These are phyloP conservation scores for Senna tora DNA, from an alignment of 306 rosid genomes.

Conservation along the genomic window DNA sequence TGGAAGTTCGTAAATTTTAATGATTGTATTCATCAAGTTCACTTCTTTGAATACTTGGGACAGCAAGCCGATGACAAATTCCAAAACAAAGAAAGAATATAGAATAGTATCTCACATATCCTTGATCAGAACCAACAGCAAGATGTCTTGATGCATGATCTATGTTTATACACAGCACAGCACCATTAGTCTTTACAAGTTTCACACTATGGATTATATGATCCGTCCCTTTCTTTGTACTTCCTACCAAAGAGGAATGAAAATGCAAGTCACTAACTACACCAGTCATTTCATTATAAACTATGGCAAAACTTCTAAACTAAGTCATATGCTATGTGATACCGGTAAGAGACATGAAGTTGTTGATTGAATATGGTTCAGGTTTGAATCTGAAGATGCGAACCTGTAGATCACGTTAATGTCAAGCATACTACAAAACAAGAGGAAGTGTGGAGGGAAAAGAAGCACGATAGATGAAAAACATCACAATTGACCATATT, in stretches of 20 bases:
- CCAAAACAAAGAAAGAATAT: background rate
- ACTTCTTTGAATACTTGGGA: slow-evolving; percentile 10
- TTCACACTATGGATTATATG: slow-evolving; percentile 68
- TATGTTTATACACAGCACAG: slow-evolving; percentile 57
- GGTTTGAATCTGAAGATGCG: slow-evolving; percentile 81
- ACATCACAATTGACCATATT: slow-evolving; percentile 23
- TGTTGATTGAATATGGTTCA: slow-evolving; percentile 65
- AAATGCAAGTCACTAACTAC: slow-evolving; percentile 16
- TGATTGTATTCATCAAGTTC: slow-evolving; percentile 8
- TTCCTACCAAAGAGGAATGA: slow-evolving; percentile 54
- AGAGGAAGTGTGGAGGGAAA: background rate
- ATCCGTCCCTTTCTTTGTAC: slow-evolving; percentile 74
- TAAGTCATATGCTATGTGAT: slow-evolving; percentile 32
- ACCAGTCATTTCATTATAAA: slow-evolving; percentile 3
- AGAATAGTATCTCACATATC: slow-evolving; percentile 64
- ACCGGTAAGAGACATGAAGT: slow-evolving; percentile 82
- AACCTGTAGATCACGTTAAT: slow-evolving; percentile 53
- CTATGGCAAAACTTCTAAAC: slow-evolving; percentile 8
- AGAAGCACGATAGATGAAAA: background rate
- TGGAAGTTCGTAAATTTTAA: background rate
- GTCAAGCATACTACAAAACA: slow-evolving; percentile 23
- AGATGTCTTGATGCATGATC: slow-evolving; percentile 61
- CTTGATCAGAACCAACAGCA: slow-evolving; percentile 93
- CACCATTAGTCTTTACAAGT: slow-evolving; percentile 67
- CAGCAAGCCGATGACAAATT: background rate